Percentiles rank a stretch among this genome's conserved stretches.
These are phyloP conservation scores for Geranomyces variabilis DNA, from an alignment of 192 early-diverging fungal genomes.

Conservation along the genomic window DNA sequence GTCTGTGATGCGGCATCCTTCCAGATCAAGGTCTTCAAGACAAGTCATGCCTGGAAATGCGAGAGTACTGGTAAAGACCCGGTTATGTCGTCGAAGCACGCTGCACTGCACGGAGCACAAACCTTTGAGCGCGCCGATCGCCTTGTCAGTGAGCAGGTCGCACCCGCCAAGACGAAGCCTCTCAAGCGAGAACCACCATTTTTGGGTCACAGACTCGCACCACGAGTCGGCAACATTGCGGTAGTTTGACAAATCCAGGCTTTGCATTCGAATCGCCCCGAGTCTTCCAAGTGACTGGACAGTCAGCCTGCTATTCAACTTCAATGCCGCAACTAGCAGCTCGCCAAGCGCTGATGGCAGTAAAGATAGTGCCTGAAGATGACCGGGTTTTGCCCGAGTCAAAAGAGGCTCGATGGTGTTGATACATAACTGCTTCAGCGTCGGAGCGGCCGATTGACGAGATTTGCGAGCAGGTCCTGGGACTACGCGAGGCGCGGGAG, in stretches of 20 bases:
- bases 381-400: neutral
- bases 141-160: neutral
- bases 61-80: neutral
- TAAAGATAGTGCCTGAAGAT: neutral
- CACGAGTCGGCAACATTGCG: constrained; percentile 12
- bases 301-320: neutral
- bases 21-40: neutral
- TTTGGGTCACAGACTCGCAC: neutral
- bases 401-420: neutral
- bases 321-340: neutral
- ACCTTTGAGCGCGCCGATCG: constrained; percentile 1
- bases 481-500: too few relatives aligned
- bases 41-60: neutral
- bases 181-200: neutral
- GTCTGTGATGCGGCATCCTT: constrained; percentile 7
- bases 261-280: neutral
- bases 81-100: neutral
- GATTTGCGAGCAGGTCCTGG: too few relatives aligned
- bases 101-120: neutral
- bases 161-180: neutral
- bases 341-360: neutral
- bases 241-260: neutral
- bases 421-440: neutral
- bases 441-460: neutral
- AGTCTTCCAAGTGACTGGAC: neutral